Conservation (phyloP, 805 yeast species). For the Suhomyces xylopsoci region DNA sequence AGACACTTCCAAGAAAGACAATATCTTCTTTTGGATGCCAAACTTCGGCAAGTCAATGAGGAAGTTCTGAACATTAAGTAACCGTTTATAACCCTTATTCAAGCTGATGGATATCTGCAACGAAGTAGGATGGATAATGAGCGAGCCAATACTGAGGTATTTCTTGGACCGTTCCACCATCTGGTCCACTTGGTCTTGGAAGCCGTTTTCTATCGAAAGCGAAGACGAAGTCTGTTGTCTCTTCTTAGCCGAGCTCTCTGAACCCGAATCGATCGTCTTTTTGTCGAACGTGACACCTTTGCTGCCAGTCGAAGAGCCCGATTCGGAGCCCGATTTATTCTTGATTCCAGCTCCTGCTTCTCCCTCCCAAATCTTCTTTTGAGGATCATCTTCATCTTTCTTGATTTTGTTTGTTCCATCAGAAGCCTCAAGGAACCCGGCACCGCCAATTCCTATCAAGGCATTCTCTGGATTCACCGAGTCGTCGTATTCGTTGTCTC, state of each 20-base stretch:
- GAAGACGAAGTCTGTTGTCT: background rate
- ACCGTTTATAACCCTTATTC: slow-evolving; percentile 30
- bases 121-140: slow-evolving; percentile 34
- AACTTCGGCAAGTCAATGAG: slow-evolving; percentile 33
- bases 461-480: background rate
- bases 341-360: background rate
- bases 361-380: background rate
- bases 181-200: slow-evolving; percentile 38
- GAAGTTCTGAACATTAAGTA: slow-evolving; percentile 39
- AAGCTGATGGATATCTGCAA: slow-evolving; percentile 35
- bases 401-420: slow-evolving; percentile 11
- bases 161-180: slow-evolving; percentile 77
- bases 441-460: slow-evolving; percentile 7
- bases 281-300: slow-evolving; percentile 5
- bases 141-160: slow-evolving; percentile 62
- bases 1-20: slow-evolving; percentile 37
- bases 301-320: background rate
- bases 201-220: slow-evolving; percentile 8
- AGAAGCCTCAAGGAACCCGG: slow-evolving; percentile 7
- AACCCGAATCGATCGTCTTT: background rate
- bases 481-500: slow-evolving; percentile 6
- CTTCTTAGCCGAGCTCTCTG: background rate
- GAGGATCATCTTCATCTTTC: background rate
- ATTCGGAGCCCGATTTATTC: background rate
- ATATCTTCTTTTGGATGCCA: slow-evolving; percentile 23